Evolutionary conservation across 371 early-diverging fungal species (phyloP).

Genomic region (Syncephalastrum racemosum): DNA sequence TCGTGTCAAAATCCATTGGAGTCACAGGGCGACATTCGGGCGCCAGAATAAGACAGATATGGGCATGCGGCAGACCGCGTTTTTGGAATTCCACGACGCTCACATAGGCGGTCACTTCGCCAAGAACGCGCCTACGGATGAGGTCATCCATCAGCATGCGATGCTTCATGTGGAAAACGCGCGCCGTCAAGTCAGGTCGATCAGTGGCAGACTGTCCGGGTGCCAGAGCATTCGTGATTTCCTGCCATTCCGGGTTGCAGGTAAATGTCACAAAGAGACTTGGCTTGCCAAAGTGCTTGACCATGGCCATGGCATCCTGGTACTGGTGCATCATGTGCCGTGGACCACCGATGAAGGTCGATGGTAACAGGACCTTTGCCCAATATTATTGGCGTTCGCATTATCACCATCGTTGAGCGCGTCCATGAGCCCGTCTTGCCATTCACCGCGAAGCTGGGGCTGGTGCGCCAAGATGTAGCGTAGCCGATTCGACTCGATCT

Average conservation of each 20-base stretch:
- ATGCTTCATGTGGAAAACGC: constrained; percentile 4
- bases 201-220: constrained; percentile 1
- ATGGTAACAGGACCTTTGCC: constrained; percentile 4
- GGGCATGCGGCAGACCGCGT: constrained; percentile 26
- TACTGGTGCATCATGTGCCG: constrained; percentile 7
- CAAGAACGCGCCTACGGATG: constrained; percentile 18
- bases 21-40: constrained; percentile 15
- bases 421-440: not conserved
- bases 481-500: constrained; percentile 9
- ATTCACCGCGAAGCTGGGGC: not conserved
- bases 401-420: not conserved
- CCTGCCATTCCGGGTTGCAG: constrained; percentile 1
- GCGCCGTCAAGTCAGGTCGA: constrained; percentile 6
- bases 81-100: constrained; percentile 27
- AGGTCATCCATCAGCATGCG: constrained; percentile 19
- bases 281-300: not conserved
- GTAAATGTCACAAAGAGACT: constrained; percentile 6
- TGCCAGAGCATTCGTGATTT: not conserved
- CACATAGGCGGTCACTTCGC: constrained; percentile 14
- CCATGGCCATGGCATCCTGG: constrained; percentile 8
- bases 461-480: not conserved
- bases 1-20: constrained; percentile 20
- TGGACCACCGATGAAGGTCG: not conserved
- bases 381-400: too few relatives aligned
- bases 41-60: constrained; percentile 30